Conservation (phyloP, 371 early-diverging fungal genomes). For the Rhizomucor miehei region DNA sequence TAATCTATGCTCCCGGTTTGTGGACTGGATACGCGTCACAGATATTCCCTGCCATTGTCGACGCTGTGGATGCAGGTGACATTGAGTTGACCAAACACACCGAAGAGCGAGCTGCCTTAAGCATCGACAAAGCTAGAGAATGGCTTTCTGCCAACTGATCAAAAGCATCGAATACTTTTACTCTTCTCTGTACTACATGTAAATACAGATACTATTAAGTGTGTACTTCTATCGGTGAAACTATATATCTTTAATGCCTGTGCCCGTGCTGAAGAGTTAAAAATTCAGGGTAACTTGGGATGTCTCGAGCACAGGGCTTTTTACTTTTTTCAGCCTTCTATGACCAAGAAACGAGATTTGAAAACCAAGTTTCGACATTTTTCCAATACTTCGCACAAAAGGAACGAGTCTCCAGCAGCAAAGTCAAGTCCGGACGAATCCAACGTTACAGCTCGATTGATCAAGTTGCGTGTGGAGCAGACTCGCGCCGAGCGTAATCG, state of each 20-base stretch:
- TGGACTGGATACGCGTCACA: constrained; percentile 53
- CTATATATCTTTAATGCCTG: too few relatives aligned
- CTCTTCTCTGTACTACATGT: too few relatives aligned
- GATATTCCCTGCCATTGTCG: constrained; percentile 50
- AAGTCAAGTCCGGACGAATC: not conserved
- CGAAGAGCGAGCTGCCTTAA: constrained; percentile 18
- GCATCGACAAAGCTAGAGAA: constrained; percentile 5
- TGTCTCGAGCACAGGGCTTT: too few relatives aligned
- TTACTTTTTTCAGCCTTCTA: too few relatives aligned
- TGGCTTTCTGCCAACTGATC: constrained; percentile 1
- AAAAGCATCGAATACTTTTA: too few relatives aligned
- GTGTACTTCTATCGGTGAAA: too few relatives aligned
- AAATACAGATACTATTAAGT: too few relatives aligned
- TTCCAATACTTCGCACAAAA: not conserved
- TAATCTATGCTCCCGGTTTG: constrained; percentile 44
- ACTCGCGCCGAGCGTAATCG: constrained; percentile 6
- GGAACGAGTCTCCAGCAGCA: not conserved
- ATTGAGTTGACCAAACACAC: constrained; percentile 17
- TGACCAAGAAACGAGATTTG: not conserved
- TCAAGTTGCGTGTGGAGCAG: constrained; percentile 4
- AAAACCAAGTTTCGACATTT: not conserved
- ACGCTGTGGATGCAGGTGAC: constrained; percentile 41
- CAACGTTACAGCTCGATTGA: not conserved
- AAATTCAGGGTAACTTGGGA: too few relatives aligned
- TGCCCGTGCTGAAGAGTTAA: too few relatives aligned